phyloP scores from a whole-genome alignment of 805 yeast genomes.

The Alloascoidea hylecoeti region DNA sequence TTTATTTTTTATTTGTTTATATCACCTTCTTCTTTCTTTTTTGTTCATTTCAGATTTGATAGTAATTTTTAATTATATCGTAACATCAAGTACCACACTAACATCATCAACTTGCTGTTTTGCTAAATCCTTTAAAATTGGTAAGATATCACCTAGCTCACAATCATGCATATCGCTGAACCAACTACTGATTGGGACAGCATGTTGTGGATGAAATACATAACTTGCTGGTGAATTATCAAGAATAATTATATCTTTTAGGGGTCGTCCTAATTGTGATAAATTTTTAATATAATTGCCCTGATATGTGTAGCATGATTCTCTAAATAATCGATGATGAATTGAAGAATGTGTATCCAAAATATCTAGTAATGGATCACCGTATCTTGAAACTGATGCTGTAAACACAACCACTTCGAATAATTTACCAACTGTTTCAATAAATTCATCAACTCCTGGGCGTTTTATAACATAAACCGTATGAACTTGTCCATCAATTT shows the following conservation, averaged over 20 bases:
- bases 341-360: constrained; percentile 63
- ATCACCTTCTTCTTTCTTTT: too few species aligned
- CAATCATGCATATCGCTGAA: constrained; percentile 96
- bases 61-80: not conserved
- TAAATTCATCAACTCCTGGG: constrained; percentile 95
- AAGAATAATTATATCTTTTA: constrained; percentile 72
- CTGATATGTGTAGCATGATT: constrained; percentile 84
- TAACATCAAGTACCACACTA: constrained; percentile 68
- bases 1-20: too few species aligned
- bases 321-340: constrained; percentile 89
- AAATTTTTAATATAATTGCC: constrained; percentile 92
- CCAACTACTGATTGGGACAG: constrained; percentile 96
- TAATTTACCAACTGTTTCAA: constrained; percentile 67
- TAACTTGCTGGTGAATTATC: constrained; percentile 99
- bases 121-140: constrained; percentile 79
- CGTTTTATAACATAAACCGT: constrained; percentile 93
- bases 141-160: constrained; percentile 83
- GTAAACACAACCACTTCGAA: constrained; percentile 96
- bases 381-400: constrained; percentile 90
- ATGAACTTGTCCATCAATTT: constrained; percentile 83
- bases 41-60: too few species aligned
- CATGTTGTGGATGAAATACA: constrained; percentile 94
- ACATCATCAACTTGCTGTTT: constrained; percentile 67
- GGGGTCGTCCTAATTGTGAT: constrained; percentile 88
- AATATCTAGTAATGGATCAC: constrained; percentile 87